Evolutionary conservation across 75 land plant genomes (phyloP).

Genomic region (Cunninghamia lanceolata): DNA sequence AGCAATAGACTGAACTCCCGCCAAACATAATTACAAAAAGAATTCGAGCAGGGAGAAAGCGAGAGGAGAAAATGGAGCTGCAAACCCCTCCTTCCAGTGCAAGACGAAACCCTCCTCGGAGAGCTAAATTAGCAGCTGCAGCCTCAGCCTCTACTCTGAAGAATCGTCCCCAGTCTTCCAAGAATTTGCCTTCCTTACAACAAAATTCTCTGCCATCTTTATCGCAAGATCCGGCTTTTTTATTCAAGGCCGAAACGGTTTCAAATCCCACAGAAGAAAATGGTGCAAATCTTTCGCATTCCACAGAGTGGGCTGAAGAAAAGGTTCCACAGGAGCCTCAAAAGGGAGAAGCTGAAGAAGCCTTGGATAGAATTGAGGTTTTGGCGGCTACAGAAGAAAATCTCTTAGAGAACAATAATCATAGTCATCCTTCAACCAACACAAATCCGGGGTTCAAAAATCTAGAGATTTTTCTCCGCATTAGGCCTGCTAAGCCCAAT

Average conservation of each 20-base stretch:
- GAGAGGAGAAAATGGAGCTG: background rate
- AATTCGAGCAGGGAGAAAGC: background rate
- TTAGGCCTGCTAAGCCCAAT: conserved; percentile 34
- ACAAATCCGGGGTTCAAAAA: background rate
- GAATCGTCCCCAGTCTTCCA: background rate
- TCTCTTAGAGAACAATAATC: background rate
- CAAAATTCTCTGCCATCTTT: background rate
- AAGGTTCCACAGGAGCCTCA: background rate
- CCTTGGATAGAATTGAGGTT: background rate
- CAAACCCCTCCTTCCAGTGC: conserved; percentile 11
- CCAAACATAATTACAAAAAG: background rate
- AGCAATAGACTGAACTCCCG: no score
- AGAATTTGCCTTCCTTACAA: background rate
- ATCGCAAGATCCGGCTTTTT: background rate
- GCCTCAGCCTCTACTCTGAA: background rate
- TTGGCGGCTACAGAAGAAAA: background rate
- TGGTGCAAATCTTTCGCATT: background rate
- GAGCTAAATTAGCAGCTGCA: conserved; percentile 13
- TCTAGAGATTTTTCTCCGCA: conserved; percentile 52
- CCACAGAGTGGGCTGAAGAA: background rate
- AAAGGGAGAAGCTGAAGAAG: background rate
- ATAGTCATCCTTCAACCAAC: background rate
- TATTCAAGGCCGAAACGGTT: background rate
- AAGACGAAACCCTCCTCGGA: conserved; percentile 26
- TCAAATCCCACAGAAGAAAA: background rate